These are phyloP conservation scores for Metschnikowia shivogae DNA, from an alignment of 805 yeast species.

Conservation along the genomic window DNA sequence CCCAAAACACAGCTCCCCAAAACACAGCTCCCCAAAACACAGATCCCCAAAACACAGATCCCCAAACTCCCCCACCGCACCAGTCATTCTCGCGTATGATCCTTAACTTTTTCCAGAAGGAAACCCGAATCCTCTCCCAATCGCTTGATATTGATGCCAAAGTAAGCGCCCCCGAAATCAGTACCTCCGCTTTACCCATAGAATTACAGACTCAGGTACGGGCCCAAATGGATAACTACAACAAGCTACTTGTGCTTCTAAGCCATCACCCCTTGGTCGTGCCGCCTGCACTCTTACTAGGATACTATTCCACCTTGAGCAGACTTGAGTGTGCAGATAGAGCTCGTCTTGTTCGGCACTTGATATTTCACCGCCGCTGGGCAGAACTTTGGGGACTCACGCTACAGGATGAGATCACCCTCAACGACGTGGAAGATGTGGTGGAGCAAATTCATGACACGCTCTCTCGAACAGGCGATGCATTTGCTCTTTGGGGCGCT, in stretches of 20 bases:
- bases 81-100: slow-evolving; percentile 1
- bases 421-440: slow-evolving; percentile 36
- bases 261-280: slow-evolving; percentile 31
- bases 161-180: background rate
- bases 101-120: slow-evolving; percentile 9
- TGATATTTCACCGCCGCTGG: slow-evolving; percentile 32
- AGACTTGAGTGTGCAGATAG: slow-evolving; percentile 18
- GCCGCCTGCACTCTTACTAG: slow-evolving; percentile 24
- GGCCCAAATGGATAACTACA: slow-evolving; percentile 26
- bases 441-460: slow-evolving; percentile 24
- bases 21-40: background rate
- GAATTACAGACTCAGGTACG: slow-evolving; percentile 16
- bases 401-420: slow-evolving; percentile 23
- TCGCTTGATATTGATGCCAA: slow-evolving; percentile 7
- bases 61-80: background rate
- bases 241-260: slow-evolving; percentile 26
- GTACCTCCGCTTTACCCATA: slow-evolving; percentile 1
- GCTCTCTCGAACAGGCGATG: slow-evolving; percentile 15
- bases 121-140: slow-evolving; percentile 8
- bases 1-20: background rate
- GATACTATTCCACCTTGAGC: slow-evolving; percentile 14
- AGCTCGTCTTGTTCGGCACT: slow-evolving; percentile 21
- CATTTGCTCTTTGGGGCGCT: slow-evolving; percentile 26
- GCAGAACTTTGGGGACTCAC: slow-evolving; percentile 28
- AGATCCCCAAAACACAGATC: background rate